Evolutionary conservation across 2,329 filamentous ascomycete genomes (phyloP).

Genomic region (Furcasterigmium sp.): DNA sequence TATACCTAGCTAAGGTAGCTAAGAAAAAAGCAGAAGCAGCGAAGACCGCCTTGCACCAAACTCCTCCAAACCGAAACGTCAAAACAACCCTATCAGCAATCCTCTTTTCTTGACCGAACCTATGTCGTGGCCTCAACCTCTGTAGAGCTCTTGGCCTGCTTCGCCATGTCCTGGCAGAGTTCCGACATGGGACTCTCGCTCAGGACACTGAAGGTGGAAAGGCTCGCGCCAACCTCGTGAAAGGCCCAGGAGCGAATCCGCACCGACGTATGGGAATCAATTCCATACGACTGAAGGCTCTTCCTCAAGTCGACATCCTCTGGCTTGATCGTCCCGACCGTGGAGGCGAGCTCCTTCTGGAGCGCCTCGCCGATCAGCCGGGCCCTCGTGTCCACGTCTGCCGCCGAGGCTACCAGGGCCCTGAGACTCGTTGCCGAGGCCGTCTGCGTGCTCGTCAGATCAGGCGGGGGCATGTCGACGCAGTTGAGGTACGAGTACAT

Average conservation of each 20-base stretch:
- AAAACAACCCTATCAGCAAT: too few relatives aligned
- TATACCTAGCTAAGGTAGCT: too few relatives aligned
- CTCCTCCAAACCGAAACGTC: too few relatives aligned
- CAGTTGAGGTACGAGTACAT: constrained; percentile 43
- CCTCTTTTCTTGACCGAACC: too few relatives aligned
- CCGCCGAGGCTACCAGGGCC: constrained; percentile 23
- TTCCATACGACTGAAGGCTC: constrained; percentile 39
- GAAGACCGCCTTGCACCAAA: too few relatives aligned
- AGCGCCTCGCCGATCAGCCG: constrained; percentile 30
- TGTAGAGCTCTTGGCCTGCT: too few relatives aligned
- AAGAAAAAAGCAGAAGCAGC: too few relatives aligned
- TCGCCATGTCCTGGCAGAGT: constrained; percentile 28
- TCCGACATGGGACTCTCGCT: constrained; percentile 34
- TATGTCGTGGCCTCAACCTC: too few relatives aligned
- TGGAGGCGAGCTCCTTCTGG: constrained; percentile 28
- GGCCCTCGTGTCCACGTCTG: constrained; percentile 21
- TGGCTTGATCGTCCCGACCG: constrained; percentile 18
- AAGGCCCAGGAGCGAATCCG: constrained; percentile 46
- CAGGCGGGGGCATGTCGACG: constrained; percentile 35
- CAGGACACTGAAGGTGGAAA: constrained; percentile 43
- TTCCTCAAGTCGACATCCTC: constrained; percentile 37
- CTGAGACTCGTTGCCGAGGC: constrained; percentile 20
- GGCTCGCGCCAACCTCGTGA: constrained; percentile 34
- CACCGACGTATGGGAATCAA: constrained; percentile 49
- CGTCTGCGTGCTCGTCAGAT: constrained; percentile 12